Conservation (phyloP, 1,284 basidiomycete genomes). For the Chalciporus sp. region DNA sequence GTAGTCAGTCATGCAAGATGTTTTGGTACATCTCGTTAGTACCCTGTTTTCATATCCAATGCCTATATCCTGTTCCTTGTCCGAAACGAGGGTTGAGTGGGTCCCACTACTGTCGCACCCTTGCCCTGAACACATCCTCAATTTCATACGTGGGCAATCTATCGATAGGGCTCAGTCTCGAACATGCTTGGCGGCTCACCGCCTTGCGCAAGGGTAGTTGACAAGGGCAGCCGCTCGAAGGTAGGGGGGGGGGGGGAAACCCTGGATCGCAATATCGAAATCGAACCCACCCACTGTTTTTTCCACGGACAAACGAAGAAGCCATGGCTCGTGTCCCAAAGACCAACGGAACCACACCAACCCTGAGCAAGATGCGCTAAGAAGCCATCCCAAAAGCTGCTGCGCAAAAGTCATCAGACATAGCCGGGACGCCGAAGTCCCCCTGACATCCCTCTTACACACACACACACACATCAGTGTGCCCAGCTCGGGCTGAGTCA, state of each 20-base stretch:
- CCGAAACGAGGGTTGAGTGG: constrained; percentile 11
- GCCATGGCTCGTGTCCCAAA: constrained; percentile 2
- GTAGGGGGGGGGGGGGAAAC: neutral
- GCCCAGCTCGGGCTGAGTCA: too few species aligned
- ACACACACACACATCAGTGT: too few species aligned
- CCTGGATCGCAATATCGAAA: constrained; percentile 25
- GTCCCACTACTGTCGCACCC: neutral
- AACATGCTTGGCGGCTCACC: constrained; percentile 10
- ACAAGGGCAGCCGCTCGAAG: neutral
- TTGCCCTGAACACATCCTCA: neutral
- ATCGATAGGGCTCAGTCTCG: neutral
- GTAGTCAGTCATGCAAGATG: constrained; percentile 25
- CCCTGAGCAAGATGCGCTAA: constrained; percentile 22
- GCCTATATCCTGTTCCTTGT: constrained; percentile 10
- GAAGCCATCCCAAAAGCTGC: constrained; percentile 13
- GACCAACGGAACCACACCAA: constrained; percentile 13
- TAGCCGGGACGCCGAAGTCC: constrained; percentile 9
- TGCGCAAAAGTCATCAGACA: constrained; percentile 17
- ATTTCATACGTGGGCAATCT: neutral
- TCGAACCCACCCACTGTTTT: neutral
- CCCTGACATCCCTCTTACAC: neutral
- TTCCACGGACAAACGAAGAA: constrained; percentile 1
- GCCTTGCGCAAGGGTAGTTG: constrained; percentile 20
- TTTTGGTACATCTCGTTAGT: constrained; percentile 18
- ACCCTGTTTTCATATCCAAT: constrained; percentile 32